Percentiles rank a stretch among this genome's conserved stretches.
These are phyloP conservation scores for Fusarium chuoi DNA, from an alignment of 2,329 filamentous ascomycete genomes.

Conservation along the genomic window DNA sequence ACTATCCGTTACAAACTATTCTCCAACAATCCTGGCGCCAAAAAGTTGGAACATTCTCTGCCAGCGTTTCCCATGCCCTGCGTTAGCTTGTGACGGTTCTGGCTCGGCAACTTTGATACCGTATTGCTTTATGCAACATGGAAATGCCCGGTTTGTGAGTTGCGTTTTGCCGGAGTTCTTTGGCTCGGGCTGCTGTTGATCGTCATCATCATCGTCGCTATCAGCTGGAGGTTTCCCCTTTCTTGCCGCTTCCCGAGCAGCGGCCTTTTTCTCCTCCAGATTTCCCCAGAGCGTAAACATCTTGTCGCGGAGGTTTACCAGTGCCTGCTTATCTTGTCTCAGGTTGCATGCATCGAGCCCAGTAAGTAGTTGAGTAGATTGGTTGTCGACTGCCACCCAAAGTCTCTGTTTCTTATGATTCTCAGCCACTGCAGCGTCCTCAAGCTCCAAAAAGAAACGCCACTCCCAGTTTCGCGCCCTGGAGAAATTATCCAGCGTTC, in stretches of 20 bases:
- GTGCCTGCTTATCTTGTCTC: conserved; percentile 56
- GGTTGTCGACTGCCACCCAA: conserved; percentile 75
- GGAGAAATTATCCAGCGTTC: conserved; percentile 39
- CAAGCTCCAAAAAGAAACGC: conserved; percentile 82
- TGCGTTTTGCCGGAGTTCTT: background rate
- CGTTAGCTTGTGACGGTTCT: conserved; percentile 56
- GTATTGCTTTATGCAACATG: conserved; percentile 78
- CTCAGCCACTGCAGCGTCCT: conserved; percentile 65
- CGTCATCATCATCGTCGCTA: conserved; percentile 51
- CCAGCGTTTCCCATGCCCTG: conserved; percentile 63
- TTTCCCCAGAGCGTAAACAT: conserved; percentile 88
- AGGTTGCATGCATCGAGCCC: conserved; percentile 65
- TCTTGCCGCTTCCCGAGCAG: conserved; percentile 39
- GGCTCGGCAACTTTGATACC: conserved; percentile 62
- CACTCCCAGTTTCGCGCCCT: conserved; percentile 73
- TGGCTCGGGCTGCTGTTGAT: conserved; percentile 14
- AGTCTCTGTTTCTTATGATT: conserved; percentile 58
- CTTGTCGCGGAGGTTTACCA: conserved; percentile 71
- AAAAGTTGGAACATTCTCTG: conserved; percentile 72
- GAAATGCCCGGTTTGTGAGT: conserved; percentile 69
- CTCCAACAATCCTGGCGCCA: conserved; percentile 65
- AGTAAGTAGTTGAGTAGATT: conserved; percentile 60
- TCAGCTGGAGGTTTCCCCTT: conserved; percentile 53
- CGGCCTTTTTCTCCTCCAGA: conserved; percentile 69
- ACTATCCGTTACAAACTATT: background rate